phyloP scores from a whole-genome alignment of 2,329 filamentous ascomycete genomes.

The Eutypa lata region DNA sequence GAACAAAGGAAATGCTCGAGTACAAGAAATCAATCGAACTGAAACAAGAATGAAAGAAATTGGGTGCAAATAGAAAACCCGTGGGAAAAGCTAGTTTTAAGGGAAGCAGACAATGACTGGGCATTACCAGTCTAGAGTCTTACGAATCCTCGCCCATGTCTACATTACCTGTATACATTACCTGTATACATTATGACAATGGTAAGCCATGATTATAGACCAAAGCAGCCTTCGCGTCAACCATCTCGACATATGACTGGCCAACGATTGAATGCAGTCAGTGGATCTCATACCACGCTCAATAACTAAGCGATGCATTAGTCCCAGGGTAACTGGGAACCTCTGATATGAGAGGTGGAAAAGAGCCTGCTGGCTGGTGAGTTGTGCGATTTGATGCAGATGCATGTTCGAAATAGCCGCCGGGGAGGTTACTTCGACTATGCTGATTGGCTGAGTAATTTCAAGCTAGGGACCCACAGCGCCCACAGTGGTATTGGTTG shows the following conservation, averaged over 20 bases:
- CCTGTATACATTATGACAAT: neutral
- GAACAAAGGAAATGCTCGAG: conserved; percentile 18
- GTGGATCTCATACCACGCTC: conserved; percentile 3
- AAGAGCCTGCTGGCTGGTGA: conserved; percentile 23
- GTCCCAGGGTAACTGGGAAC: conserved; percentile 14
- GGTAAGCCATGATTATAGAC: conserved; percentile 1
- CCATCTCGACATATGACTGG: conserved; percentile 21
- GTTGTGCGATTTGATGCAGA: conserved; percentile 20
- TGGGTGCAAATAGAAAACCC: conserved; percentile 13
- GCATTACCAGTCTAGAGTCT: neutral
- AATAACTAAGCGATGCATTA: neutral
- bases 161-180: neutral
- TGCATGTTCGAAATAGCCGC: conserved; percentile 30
- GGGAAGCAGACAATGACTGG: conserved; percentile 8
- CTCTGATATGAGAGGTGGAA: conserved; percentile 23
- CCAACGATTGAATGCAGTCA: conserved; percentile 1
- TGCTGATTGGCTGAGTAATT: conserved; percentile 19
- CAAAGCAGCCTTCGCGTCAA: conserved; percentile 4
- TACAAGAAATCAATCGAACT: conserved; percentile 10
- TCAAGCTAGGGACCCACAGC: conserved; percentile 11
- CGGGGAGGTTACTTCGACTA: conserved; percentile 9
- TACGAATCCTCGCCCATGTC: neutral
- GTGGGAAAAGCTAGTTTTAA: conserved; percentile 13
- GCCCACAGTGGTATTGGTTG: conserved; percentile 17
- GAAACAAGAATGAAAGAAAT: conserved; percentile 10